Conservation (phyloP, 2,329 filamentous ascomycete genomes). For the Botrytis byssoidea region DNA sequence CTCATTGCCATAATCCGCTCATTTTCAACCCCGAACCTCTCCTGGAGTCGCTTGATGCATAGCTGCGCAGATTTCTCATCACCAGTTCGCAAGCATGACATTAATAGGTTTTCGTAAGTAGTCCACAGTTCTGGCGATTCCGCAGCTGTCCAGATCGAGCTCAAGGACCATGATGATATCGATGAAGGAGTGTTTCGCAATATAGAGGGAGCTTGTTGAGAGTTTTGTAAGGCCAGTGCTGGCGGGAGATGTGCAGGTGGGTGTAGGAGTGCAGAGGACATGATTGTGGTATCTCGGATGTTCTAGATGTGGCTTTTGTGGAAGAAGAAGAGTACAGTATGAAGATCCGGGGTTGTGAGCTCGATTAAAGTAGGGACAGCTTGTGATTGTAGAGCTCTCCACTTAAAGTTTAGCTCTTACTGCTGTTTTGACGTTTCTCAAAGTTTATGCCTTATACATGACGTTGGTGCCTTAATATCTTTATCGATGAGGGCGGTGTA, state of each 20-base stretch:
- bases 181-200: constrained; percentile 54
- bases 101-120: constrained; percentile 80
- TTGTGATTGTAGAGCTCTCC: constrained; percentile 12
- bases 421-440: neutral
- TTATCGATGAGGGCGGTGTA: constrained; percentile 7
- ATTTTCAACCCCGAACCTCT: constrained; percentile 79
- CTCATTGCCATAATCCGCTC: constrained; percentile 81
- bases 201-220: constrained; percentile 60
- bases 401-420: constrained; percentile 7
- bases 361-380: constrained; percentile 10
- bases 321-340: neutral
- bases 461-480: constrained; percentile 2
- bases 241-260: constrained; percentile 58
- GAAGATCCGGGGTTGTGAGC: constrained; percentile 6
- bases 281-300: constrained; percentile 33
- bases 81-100: constrained; percentile 79
- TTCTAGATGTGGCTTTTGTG: constrained; percentile 10
- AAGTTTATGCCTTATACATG: neutral
- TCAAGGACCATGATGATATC: constrained; percentile 54
- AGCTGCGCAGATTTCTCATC: constrained; percentile 75
- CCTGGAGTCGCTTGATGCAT: constrained; percentile 71
- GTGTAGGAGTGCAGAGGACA: constrained; percentile 55
- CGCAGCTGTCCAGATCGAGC: constrained; percentile 52
- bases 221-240: constrained; percentile 54
- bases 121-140: constrained; percentile 83